Base-by-base conservation (phyloP, 352 stramenopile genomes). In the Paralagenidium karlingii region DNA sequence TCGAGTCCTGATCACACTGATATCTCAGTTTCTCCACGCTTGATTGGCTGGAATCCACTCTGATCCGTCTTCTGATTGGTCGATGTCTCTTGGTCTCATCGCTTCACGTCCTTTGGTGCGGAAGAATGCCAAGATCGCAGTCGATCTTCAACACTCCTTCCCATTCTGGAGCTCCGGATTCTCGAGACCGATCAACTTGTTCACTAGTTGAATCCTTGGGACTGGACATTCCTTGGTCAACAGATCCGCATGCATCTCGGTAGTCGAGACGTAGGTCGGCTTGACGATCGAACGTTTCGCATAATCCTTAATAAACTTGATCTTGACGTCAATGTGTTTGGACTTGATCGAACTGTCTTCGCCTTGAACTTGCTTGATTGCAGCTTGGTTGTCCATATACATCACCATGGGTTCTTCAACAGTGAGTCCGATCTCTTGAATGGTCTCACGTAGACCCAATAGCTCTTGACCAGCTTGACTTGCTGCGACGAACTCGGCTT, bases 71-170 rank as follows among this genome's bases (percentile, higher is more conserved):
- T n/a, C n/a, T n/a, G n/a, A n/a, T n/a, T n/a, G n/a, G n/a, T n/a
- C n/a, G n/a, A n/a, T n/a, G n/a, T n/a, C n/a, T n/a, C n/a, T n/a
- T n/a, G n/a, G n/a, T n/a, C n/a, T n/a, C n/a, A n/a, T n/a, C n/a
- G n/a, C n/a, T n/a, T n/a, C n/a, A n/a, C n/a, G n/a, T n/a, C n/a
- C n/a, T n/a, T n/a, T n/a, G n/a, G n/a, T n/a, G n/a, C n/a, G n/a
- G n/a, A n/a, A n/a, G n/a, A n/a, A n/a, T n/a, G n/a, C n/a, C n/a
- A n/a, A n/a, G n/a, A n/a, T n/a, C n/a, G n/a, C n/a, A n/a, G n/a
- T n/a, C n/a, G n/a, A 24, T 34, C 34, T 53, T 12, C 40, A 43
- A 49, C 47, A 54, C 39, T 53, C 27, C 40, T 38, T 46, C 10
- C 29, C 13, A 16, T 29, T 38, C 40, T 24, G 38, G 5, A 13